Conservation (phyloP, 768 basidiomycete species). For the Serendipita vermifera region DNA sequence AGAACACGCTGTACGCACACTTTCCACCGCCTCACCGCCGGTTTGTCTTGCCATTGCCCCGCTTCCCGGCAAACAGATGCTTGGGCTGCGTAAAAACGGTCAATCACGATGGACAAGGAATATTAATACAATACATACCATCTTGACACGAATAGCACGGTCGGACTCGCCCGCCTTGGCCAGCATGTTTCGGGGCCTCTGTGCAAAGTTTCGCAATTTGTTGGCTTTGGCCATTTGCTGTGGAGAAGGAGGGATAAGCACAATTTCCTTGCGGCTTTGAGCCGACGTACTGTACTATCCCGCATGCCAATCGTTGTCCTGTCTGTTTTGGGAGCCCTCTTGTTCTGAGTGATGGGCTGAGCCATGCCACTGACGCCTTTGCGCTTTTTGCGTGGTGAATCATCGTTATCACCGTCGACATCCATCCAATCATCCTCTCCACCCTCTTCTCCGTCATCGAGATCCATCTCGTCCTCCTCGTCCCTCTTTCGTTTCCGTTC, state of each 20-base stretch:
- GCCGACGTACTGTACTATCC: conserved; percentile 46
- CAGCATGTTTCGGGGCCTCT: conserved; percentile 72
- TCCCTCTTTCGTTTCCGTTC: conserved; percentile 57
- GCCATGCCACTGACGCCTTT: conserved; percentile 48
- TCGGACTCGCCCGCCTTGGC: conserved; percentile 89
- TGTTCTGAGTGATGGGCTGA: conserved; percentile 32
- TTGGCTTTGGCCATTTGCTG: conserved; percentile 72
- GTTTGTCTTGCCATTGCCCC: conserved; percentile 71
- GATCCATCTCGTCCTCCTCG: conserved; percentile 43
- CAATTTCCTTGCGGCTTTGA: neutral
- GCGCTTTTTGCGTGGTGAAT: conserved; percentile 41
- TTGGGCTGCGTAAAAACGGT: conserved; percentile 45
- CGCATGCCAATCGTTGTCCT: conserved; percentile 69
- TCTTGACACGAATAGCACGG: conserved; percentile 67
- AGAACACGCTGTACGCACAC: neutral
- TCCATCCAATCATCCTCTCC: conserved; percentile 35
- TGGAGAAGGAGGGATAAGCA: conserved; percentile 13
- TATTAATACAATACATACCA: conserved; percentile 38
- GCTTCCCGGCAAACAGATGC: conserved; percentile 75
- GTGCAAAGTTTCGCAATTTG: conserved; percentile 74
- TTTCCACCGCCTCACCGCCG: conserved; percentile 25
- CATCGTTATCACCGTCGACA: conserved; percentile 35
- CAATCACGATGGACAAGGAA: neutral
- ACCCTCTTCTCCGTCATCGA: conserved; percentile 33
- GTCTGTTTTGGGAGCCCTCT: conserved; percentile 53